These are phyloP conservation scores for Miscanthus lutarioriparius DNA, from an alignment of 176 grass and related monocot genomes.

Conservation along the genomic window DNA sequence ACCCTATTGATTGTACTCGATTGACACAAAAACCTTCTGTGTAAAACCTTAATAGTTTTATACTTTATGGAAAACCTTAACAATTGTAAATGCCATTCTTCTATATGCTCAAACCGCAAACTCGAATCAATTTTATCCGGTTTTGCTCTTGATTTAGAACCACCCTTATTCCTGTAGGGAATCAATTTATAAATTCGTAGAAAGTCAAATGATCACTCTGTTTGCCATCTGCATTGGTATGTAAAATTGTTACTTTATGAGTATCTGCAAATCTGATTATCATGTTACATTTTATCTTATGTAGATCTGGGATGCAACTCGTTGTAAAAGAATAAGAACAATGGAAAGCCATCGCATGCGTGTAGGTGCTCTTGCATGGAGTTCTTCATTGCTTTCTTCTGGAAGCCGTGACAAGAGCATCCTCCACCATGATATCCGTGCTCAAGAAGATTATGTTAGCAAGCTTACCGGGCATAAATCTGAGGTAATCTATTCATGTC, in stretches of 20 bases:
- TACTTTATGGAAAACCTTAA: not conserved
- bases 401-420: conserved; percentile 91
- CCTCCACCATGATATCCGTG: conserved; percentile 86
- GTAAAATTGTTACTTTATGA: not conserved
- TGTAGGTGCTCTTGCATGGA: conserved; percentile 96
- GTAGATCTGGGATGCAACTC: conserved; percentile 92
- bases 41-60: not conserved
- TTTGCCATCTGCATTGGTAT: not conserved
- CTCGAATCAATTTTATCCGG: not conserved
- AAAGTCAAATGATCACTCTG: not conserved
- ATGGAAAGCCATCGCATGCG: conserved; percentile 88
- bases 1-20: no score
- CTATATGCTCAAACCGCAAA: not conserved
- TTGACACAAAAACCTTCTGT: not conserved
- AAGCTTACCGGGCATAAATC: conserved; percentile 97
- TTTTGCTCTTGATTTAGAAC: not conserved
- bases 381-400: conserved; percentile 86
- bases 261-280: conserved; percentile 20
- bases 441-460: conserved; percentile 86
- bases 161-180: not conserved
- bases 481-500: conserved; percentile 54
- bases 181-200: not conserved
- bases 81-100: not conserved
- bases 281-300: conserved; percentile 36
- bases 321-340: conserved; percentile 79